Base-by-base conservation (phyloP, 2,329 filamentous ascomycete species). In the Didymella pomorum region DNA sequence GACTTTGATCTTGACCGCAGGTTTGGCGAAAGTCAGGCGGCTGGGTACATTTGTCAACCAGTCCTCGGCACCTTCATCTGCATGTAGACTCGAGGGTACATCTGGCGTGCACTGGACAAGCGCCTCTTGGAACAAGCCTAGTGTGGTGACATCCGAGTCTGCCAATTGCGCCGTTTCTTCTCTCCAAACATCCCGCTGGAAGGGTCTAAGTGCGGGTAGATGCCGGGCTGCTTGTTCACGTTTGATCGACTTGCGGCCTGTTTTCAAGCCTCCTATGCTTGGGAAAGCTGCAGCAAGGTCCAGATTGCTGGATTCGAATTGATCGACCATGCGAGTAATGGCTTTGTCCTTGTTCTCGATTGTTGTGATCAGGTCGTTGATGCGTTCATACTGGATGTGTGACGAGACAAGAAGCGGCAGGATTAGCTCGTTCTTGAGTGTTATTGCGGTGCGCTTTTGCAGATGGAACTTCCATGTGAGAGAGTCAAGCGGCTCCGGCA, bases 391-490 rank as follows among this genome's bases (percentile, higher is more conserved):
- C 56, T 82, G 79, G 2, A 75, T 75, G 29, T 80, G 77, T 18
- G 82, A 80, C 21, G 81, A 80, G 23, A 76, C 75, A 28, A 88
- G 71, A 16, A 87, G 74, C 2, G 86, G 86, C 6, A 82, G 71
- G 10, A 87, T 76, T 21, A 89, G 71, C 45, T 83, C 77, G 43
- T 75, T 73, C 12, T 80, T 82, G n/a, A 86, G 68, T 3, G 73
- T 74, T 6, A 73, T 72, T 4, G 79, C 69, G 1, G 76, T 63
- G 29, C 78, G 74, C 47, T 74, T 81, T 8, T 65, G 72, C 18
- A 94, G 76, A 46, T 82, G 76, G 55, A 93, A 80, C 0, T 82
- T 83, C 91, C 91, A 94, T 59, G 79, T 79, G 33, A 94, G 78
- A 5, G 86, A 82, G 46, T 82, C 79, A 28, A 93, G 79, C 1